Evolutionary conservation across 768 basidiomycete species (phyloP), one percentile per base, ranked within the genome.

Genomic region (Mycena pura): DNA sequence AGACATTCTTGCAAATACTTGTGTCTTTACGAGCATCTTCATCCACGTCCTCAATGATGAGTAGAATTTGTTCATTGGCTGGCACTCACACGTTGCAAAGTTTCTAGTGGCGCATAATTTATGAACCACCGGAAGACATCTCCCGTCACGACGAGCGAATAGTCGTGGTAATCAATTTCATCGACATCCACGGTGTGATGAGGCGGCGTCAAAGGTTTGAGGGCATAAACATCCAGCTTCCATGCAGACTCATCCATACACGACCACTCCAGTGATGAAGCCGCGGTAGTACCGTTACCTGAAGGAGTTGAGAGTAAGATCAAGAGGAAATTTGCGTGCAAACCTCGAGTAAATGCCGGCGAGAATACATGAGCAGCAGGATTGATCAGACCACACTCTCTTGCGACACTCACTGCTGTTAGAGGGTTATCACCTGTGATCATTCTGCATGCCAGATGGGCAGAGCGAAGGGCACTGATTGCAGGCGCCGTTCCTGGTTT

Each of bases 121-220:
- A 99, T 86, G 88, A 99, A 95, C 97, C 97, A 99, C 43, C 93
- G 86, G 79, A 99, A 99, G 31, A 96, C 88, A 69, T 99, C 96
- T 13, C 97, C 97, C 5, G 95, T 95, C 29, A 99, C 79, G 6
- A 91, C 95, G 19, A 99, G 82, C 2, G 94, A 87, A 71, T 95
- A 99, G 69, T 99, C 96, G 60, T 90, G 89, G 67, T 88, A 87
- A 27, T 87, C 85, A 25, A 88, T 80, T 58, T 92, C 91, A 36
- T 87, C 89, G 2, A 80, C 78, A 53, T 93, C 92, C 15, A 89
- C 80, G 1, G 85, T 84, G 66, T 88, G 86, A 56, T 89, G 82
- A 11, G 87, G 88, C 7, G 92, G 87, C 3, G 84, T 69, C 40
- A 89, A 70, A 3, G 96, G 95, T 70, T 92, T 92, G 43, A 99